Percentiles rank a stretch among this genome's conserved stretches.
These are phyloP conservation scores for Diddensiella caesifluorescens DNA, from an alignment of 805 yeast genomes.

Conservation along the genomic window DNA sequence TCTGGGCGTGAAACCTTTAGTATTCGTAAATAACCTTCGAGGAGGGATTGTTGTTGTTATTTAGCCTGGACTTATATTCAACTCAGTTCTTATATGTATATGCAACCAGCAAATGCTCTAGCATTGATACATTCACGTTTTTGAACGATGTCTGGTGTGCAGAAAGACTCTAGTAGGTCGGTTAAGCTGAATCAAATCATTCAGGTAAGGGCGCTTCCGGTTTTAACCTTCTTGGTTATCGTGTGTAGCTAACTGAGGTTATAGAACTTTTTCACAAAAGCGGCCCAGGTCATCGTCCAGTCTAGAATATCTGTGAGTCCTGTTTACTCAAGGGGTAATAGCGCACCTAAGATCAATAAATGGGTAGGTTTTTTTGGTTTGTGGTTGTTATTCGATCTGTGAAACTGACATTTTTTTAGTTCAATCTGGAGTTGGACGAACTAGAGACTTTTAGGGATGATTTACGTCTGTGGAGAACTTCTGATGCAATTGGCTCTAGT, in stretches of 20 bases:
- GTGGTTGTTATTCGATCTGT: neutral
- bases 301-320: constrained; percentile 28
- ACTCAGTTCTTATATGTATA: too few species aligned
- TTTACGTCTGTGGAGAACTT: constrained; percentile 53
- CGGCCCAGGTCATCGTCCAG: constrained; percentile 34
- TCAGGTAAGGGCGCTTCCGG: constrained; percentile 18
- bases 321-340: constrained; percentile 17
- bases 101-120: too few species aligned
- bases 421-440: constrained; percentile 39
- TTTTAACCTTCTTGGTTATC: neutral
- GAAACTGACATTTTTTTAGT: constrained; percentile 31
- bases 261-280: constrained; percentile 37
- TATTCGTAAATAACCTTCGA: too few species aligned
- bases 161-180: neutral
- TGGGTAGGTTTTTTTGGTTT: constrained; percentile 17
- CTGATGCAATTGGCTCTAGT: constrained; percentile 23
- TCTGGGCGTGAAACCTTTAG: too few species aligned
- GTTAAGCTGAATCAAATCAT: constrained; percentile 21
- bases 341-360: constrained; percentile 24
- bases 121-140: too few species aligned
- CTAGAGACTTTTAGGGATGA: constrained; percentile 46
- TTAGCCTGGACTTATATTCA: too few species aligned
- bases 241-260: constrained; percentile 6
- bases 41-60: too few species aligned
- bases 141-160: neutral